Base-by-base conservation (phyloP, 345 rosid species). In the Sapria himalayana region DNA sequence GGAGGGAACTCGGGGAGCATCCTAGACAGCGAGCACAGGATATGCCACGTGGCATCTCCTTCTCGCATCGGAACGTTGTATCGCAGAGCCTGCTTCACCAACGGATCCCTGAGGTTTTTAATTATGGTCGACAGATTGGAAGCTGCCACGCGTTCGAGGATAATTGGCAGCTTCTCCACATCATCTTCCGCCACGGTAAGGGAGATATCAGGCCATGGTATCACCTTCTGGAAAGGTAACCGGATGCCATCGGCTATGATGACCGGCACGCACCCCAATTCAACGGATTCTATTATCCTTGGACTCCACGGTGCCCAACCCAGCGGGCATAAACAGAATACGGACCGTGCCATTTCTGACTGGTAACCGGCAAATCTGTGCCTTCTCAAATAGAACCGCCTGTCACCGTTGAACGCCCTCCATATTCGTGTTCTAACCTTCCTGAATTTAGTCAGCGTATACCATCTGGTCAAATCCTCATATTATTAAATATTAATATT, bases 241-340 rank as follows among this genome's bases (percentile, higher is more conserved):
- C 71, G 66, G 39, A 89, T 76, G 11, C 79, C 98, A 19, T 89
- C 93, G 0, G 98, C 94, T 5, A 82, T 74, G 2, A 82, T 66
- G 8, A 89, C 94, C 7, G 98, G 98, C 15, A 89, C 77, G 41
- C 98, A 89, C 0, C 98, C 98, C 35, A 89, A 65, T 0, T 64
- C 84, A 3, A 73, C 86, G 0, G 98, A 74, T 48, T 89, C 98
- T 9, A 82, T 94, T 8, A 89, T 66, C 43, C 98, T 50, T 0
- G 98, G 98, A 49, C 94, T 89, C 98, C 98, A 89, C 0, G 98
- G 98, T 46, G 98, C 98, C 98, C 98, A 89, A 39, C 98, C 98
- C 0, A 76, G 63, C 0, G 98, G 98, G 41, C 94, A 82, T 5
- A 89, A 58, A 49, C 98, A 89, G 44, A 89, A 89, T 13, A 72